Evolutionary conservation across 495 filamentous ascomycete species (phyloP).

Genomic region (Durotheca rogersii): DNA sequence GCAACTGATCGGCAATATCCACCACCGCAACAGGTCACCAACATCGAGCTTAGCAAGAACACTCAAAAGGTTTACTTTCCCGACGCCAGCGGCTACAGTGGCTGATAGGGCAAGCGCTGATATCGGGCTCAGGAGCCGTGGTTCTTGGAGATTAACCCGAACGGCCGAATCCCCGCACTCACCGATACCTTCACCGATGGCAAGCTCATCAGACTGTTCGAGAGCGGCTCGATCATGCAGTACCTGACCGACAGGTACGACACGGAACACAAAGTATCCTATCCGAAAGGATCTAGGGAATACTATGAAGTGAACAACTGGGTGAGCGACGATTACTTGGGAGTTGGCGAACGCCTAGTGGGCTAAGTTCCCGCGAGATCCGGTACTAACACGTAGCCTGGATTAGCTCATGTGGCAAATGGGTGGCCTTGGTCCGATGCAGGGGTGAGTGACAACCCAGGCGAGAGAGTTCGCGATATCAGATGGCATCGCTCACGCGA

Average conservation of each 20-base stretch:
- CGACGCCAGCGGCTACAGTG: not conserved
- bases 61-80: conserved; percentile 59
- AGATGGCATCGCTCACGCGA: conserved; percentile 12
- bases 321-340: conserved; percentile 43
- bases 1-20: too few species aligned
- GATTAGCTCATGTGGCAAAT: conserved; percentile 53
- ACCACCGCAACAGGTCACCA: conserved; percentile 55
- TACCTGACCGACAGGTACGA: conserved; percentile 58
- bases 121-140: conserved; percentile 50
- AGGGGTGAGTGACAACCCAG: conserved; percentile 52
- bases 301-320: conserved; percentile 78
- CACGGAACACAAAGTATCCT: conserved; percentile 78
- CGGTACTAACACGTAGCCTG: conserved; percentile 2
- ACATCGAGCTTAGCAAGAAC: conserved; percentile 70
- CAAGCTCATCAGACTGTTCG: conserved; percentile 72
- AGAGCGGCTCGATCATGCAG: conserved; percentile 82
- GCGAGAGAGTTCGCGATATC: not conserved
- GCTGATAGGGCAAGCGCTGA: conserved; percentile 45
- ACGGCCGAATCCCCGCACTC: conserved; percentile 91
- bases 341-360: not conserved
- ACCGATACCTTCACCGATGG: conserved; percentile 77
- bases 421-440: conserved; percentile 88
- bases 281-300: conserved; percentile 71
- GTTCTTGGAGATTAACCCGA: conserved; percentile 92
- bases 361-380: not conserved